Evolutionary conservation across 495 filamentous ascomycete genomes (phyloP), one percentile per base, ranked within the genome.

Genomic region (Hypomontagnella monticulosa): DNA sequence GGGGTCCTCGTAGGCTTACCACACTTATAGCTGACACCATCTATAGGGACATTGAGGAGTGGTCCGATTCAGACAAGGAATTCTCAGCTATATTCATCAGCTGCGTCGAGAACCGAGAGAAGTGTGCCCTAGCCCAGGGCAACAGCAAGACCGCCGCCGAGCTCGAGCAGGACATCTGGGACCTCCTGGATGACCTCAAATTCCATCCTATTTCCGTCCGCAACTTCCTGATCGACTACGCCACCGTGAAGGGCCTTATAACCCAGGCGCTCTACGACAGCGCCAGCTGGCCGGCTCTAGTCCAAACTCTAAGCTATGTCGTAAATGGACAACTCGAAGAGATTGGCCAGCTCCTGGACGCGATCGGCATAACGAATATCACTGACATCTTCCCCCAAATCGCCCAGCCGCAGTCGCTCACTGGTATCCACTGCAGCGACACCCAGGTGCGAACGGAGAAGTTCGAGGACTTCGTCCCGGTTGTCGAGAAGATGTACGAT

Each of bases 81-180:
- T 77, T 81, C 40, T 70, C 55, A 5, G 50, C 61, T 3, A 71
- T 80, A 19, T 74, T 76, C 57, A 52, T 50, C 1, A 48, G 62
- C 33, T 81, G 78, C 38, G 52, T 77, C 16, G 53, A 55, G 48
- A 40, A 54, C n/a, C 65, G 67, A 6, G 67, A 73, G 8, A 48
- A 50, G 8, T 80, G 77, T 42, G 50, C 71, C 18, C 30, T 79
- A 7, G 75, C 70, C 5, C 57, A 15, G 12, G 43, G 54, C 12
- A 58, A 57, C 16, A 74, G 76, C 48, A 61, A 60, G 36, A 78
- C 76, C 0, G 79, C 78, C 2, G 50, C 56, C 1, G 65, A 75
- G 18, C 70, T 81, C 3, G 73, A 78, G 59, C 51, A 72, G 48
- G 46, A 64, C n/a, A 30, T 75, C 37, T 76, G 62, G 49, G 38